Percentiles rank a stretch among this genome's conserved stretches.
Conservation (phyloP, 2,329 filamentous ascomycete genomes). For the Beauveria sp. region DNA sequence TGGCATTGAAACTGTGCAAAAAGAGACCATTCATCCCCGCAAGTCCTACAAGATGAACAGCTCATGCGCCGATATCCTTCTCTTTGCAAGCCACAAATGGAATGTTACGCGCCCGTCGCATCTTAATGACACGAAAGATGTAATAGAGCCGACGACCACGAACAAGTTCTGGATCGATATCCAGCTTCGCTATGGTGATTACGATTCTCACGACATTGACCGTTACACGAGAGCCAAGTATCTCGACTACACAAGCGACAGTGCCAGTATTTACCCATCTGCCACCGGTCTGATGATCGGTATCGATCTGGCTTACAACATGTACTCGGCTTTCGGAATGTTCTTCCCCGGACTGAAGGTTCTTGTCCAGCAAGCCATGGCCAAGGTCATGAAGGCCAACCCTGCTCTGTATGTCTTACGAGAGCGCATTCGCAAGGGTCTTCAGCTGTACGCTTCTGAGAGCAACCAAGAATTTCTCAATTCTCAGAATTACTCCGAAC, state of each 20-base stretch:
- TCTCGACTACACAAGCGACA: slow-evolving; percentile 96
- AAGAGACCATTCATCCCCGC: slow-evolving; percentile 97
- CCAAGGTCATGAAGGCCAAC: slow-evolving; percentile 99
- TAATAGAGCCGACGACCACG: slow-evolving; percentile 85
- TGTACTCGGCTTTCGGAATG: slow-evolving; percentile 96
- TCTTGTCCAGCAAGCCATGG: slow-evolving; percentile 95
- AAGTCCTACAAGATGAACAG: slow-evolving; percentile 99
- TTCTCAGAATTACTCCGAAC: slow-evolving; percentile 97
- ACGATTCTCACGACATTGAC: slow-evolving; percentile 98
- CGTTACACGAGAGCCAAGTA: slow-evolving; percentile 97
- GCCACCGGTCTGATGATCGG: slow-evolving; percentile 96
- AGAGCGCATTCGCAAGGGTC: slow-evolving; percentile 95
- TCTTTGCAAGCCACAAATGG: slow-evolving; percentile 98
- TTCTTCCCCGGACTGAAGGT: slow-evolving; percentile 98
- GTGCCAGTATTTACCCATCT: slow-evolving; percentile 96
- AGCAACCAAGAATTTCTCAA: slow-evolving; percentile 99
- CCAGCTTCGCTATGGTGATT: slow-evolving; percentile 92
- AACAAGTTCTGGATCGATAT: slow-evolving; percentile 99
- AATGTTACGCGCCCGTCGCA: slow-evolving; percentile 91
- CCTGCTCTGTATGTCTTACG: slow-evolving; percentile 91
- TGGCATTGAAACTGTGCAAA: slow-evolving; percentile 95
- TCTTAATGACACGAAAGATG: slow-evolving; percentile 92
- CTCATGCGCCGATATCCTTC: slow-evolving; percentile 91
- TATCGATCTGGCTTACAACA: slow-evolving; percentile 94
- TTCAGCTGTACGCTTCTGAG: slow-evolving; percentile 95